Evolutionary conservation across 1,284 basidiomycete genomes (phyloP).

Genomic region (Mycocalia duriaeana): DNA sequence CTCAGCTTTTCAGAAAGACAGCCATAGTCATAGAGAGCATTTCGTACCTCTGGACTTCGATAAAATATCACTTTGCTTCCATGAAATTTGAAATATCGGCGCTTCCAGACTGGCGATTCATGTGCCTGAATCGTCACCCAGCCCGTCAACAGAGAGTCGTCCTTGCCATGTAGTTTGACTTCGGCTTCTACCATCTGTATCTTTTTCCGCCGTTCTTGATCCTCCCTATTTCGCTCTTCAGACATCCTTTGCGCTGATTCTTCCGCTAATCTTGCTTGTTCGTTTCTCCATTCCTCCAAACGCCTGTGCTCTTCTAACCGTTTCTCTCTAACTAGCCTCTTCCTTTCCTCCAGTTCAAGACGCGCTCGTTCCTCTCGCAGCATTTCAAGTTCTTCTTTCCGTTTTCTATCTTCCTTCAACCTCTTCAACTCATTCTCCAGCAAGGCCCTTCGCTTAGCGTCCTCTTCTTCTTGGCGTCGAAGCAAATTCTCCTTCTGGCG

Average conservation of each 20-base stretch:
- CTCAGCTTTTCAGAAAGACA: conserved; percentile 3
- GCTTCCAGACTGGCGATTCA: conserved; percentile 57
- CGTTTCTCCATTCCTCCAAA: conserved; percentile 51
- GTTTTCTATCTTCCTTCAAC: conserved; percentile 40
- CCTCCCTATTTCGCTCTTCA: conserved; percentile 37
- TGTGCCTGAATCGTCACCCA: conserved; percentile 64
- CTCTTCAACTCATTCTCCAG: conserved; percentile 48
- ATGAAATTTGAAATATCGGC: conserved; percentile 59
- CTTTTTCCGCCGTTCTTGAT: conserved; percentile 40
- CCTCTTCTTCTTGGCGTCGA: conserved; percentile 45
- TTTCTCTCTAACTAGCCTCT: conserved; percentile 43
- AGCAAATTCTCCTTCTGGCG: conserved; percentile 42
- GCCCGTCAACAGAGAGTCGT: conserved; percentile 42
- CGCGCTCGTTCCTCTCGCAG: conserved; percentile 46
- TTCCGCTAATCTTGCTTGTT: conserved; percentile 43
- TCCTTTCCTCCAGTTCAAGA: conserved; percentile 44
- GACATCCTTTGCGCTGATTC: conserved; percentile 41
- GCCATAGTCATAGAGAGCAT: conserved; percentile 1
- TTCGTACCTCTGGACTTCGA: conserved; percentile 48
- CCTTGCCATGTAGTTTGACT: conserved; percentile 32
- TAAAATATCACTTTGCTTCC: conserved; percentile 47
- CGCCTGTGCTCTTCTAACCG: conserved; percentile 48
- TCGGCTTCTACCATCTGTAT: conserved; percentile 40
- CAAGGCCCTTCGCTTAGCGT: conserved; percentile 35
- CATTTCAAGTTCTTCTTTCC: conserved; percentile 41